phyloP scores from a whole-genome alignment of 2,329 filamentous ascomycete genomes.

The Plenodomus lindquistii region DNA sequence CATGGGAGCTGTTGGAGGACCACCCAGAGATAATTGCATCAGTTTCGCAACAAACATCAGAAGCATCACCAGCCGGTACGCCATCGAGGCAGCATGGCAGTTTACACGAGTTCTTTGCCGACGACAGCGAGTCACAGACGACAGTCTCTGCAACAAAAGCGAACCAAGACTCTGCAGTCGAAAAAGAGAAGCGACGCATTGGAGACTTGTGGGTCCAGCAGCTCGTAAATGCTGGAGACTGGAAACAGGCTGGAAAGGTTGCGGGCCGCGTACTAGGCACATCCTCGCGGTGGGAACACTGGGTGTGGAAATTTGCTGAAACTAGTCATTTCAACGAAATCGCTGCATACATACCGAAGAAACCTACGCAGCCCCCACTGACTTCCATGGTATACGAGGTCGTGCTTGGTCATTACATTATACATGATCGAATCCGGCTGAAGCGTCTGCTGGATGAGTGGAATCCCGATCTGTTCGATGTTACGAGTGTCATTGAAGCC shows the following conservation, averaged over 20 bases:
- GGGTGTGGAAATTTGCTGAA: conserved; percentile 90
- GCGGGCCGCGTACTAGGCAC: conserved; percentile 82
- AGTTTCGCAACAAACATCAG: conserved; percentile 42
- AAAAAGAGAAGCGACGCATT: conserved; percentile 86
- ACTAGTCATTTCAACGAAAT: conserved; percentile 89
- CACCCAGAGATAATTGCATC: conserved; percentile 71
- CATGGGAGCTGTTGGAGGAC: conserved; percentile 87
- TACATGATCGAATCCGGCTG: conserved; percentile 73
- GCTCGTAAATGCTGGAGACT: conserved; percentile 73
- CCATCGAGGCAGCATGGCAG: conserved; percentile 50
- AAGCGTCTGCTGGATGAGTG: conserved; percentile 79
- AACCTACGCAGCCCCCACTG: conserved; percentile 76
- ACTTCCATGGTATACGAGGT: conserved; percentile 85
- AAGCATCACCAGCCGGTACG: conserved; percentile 47
- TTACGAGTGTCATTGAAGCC: conserved; percentile 72
- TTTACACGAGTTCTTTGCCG: conserved; percentile 70
- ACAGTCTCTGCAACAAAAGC: conserved; percentile 63
- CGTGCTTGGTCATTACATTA: conserved; percentile 85
- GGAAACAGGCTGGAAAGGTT: conserved; percentile 76
- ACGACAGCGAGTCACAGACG: conserved; percentile 66
- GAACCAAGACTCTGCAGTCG: conserved; percentile 65
- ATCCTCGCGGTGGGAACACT: conserved; percentile 87
- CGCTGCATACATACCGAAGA: conserved; percentile 76
- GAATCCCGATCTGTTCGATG: conserved; percentile 82
- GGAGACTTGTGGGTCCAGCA: conserved; percentile 94